Evolutionary conservation across 768 basidiomycete species (phyloP).

Genomic region (Hericium alpestre): DNA sequence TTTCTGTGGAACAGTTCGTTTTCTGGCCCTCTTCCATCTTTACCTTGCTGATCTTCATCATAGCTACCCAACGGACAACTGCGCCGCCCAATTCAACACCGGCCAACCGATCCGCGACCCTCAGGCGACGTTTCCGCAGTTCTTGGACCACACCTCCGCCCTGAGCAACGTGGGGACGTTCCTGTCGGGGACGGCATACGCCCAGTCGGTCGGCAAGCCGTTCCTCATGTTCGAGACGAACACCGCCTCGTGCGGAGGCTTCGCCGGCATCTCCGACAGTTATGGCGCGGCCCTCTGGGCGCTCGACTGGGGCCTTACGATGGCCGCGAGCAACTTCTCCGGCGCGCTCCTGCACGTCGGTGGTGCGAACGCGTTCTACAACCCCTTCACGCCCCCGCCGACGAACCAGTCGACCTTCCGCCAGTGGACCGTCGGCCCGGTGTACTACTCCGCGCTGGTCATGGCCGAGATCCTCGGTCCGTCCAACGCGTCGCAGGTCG

Average conservation of each 20-base stretch:
- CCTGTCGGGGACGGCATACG: conserved; percentile 32
- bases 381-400: conserved; percentile 39
- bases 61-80: conserved; percentile 57
- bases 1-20: conserved; percentile 9
- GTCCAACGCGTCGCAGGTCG: conserved; percentile 50
- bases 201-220: conserved; percentile 29
- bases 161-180: conserved; percentile 42
- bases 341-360: conserved; percentile 41
- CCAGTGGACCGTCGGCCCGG: conserved; percentile 64
- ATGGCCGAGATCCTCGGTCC: conserved; percentile 64
- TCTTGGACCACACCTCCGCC: conserved; percentile 50
- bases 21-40: background rate
- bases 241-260: conserved; percentile 41
- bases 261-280: conserved; percentile 44
- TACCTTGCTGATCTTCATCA: conserved; percentile 3
- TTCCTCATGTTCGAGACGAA: conserved; percentile 52
- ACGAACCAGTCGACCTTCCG: conserved; percentile 45
- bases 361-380: conserved; percentile 56
- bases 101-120: conserved; percentile 28
- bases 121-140: conserved; percentile 39
- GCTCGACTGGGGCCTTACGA: conserved; percentile 41
- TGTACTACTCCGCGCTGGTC: conserved; percentile 66
- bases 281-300: conserved; percentile 46
- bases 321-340: conserved; percentile 39
- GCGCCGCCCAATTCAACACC: conserved; percentile 36